Percentiles rank a stretch among this genome's conserved stretches.
Evolutionary conservation across 345 rosid genomes (phyloP).

Genomic region (Pugionium dolabratum): DNA sequence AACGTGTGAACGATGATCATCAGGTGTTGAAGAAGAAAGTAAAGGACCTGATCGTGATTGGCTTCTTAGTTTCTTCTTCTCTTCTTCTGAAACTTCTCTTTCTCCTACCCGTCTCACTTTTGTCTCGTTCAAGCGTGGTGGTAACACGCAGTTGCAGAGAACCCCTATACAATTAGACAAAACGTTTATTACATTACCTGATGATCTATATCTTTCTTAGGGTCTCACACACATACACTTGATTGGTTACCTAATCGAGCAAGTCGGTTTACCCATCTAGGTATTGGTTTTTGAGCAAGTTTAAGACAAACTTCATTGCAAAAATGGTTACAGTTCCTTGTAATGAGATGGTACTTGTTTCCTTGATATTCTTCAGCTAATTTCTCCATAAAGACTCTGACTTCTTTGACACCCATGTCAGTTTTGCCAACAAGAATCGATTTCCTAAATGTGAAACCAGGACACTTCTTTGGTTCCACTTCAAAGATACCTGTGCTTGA

Average conservation of each 20-base stretch:
- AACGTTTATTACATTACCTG: not conserved
- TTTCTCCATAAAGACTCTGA: slow-evolving; percentile 72
- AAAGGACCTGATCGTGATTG: slow-evolving; percentile 54
- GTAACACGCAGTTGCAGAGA: slow-evolving; percentile 91
- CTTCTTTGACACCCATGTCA: slow-evolving; percentile 75
- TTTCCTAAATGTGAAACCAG: slow-evolving; percentile 86
- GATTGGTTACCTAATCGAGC: slow-evolving; percentile 76
- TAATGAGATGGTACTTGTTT: slow-evolving; percentile 79
- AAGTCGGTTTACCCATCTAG: slow-evolving; percentile 94
- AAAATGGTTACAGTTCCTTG: slow-evolving; percentile 94
- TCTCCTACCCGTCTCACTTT: slow-evolving; percentile 59
- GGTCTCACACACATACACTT: not conserved
- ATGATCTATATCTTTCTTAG: not conserved
- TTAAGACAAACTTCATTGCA: slow-evolving; percentile 79
- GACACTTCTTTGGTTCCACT: slow-evolving; percentile 88
- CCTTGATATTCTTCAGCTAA: slow-evolving; percentile 74
- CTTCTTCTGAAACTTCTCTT: slow-evolving; percentile 43
- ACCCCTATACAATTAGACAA: slow-evolving; percentile 29
- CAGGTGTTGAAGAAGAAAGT: slow-evolving; percentile 42
- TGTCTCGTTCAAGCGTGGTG: slow-evolving; percentile 70
- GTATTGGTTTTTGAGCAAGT: slow-evolving; percentile 74
- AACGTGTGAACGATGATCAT: slow-evolving; percentile 31
- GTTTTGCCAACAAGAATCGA: slow-evolving; percentile 91
- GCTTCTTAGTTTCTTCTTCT: slow-evolving; percentile 77
- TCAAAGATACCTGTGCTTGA: slow-evolving; percentile 84